Percentiles rank a stretch among this genome's conserved stretches.
Conservation (phyloP, 2,329 filamentous ascomycete genomes). For the Pezicula rhizophila region DNA sequence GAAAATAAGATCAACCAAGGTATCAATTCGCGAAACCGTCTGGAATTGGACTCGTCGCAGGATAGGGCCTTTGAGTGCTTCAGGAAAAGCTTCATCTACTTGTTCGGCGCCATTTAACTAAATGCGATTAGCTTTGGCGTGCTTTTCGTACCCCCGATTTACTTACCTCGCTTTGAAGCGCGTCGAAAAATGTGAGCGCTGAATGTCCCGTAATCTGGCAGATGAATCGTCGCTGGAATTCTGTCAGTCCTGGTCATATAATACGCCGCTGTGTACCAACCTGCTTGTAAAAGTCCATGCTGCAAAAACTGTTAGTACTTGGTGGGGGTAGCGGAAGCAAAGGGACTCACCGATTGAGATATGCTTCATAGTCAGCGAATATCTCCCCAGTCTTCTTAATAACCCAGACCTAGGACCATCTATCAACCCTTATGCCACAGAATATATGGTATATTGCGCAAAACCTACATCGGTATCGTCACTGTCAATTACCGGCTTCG, state of each 20-base stretch:
- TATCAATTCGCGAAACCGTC: slow-evolving; percentile 82
- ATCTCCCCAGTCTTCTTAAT: slow-evolving; percentile 87
- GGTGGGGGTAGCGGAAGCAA: slow-evolving; percentile 1
- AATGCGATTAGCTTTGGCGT: slow-evolving; percentile 22
- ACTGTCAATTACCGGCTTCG: slow-evolving; percentile 66
- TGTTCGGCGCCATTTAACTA: slow-evolving; percentile 76
- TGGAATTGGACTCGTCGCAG: slow-evolving; percentile 88
- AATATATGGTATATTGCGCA: slow-evolving; percentile 11
- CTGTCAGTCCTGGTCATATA: slow-evolving; percentile 18
- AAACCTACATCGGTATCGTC: slow-evolving; percentile 72
- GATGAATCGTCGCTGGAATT: slow-evolving; percentile 65
- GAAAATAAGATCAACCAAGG: slow-evolving; percentile 61
- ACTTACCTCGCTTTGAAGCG: slow-evolving; percentile 81
- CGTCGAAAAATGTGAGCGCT: slow-evolving; percentile 85
- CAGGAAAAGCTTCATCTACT: slow-evolving; percentile 87
- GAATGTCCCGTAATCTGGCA: slow-evolving; percentile 95
- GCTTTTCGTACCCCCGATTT: not conserved
- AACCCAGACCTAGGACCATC: slow-evolving; percentile 70
- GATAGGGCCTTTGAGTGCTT: slow-evolving; percentile 84
- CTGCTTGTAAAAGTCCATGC: slow-evolving; percentile 91
- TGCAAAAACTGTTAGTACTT: slow-evolving; percentile 35
- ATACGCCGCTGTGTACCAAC: slow-evolving; percentile 38
- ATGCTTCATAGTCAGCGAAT: slow-evolving; percentile 83
- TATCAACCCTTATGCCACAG: slow-evolving; percentile 13
- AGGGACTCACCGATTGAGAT: slow-evolving; percentile 66